phyloP scores from a whole-genome alignment of 306 rosid species.

The Boehmeria nivea region DNA sequence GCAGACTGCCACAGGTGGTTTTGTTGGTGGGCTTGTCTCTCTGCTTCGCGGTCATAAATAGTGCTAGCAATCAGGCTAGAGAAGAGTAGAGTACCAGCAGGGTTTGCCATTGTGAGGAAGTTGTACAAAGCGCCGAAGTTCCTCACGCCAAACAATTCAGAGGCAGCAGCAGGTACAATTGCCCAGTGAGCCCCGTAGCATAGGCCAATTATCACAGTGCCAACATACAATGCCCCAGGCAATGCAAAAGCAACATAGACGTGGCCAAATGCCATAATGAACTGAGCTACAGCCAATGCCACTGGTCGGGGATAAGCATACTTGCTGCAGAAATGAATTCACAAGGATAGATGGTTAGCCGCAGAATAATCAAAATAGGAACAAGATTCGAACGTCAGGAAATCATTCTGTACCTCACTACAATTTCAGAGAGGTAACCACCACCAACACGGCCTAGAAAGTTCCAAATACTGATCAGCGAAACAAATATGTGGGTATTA shows the following conservation, averaged over 20 bases:
- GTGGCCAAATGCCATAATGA: slow-evolving; percentile 75
- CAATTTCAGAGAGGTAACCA: slow-evolving; percentile 80
- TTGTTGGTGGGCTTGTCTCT: slow-evolving; percentile 59
- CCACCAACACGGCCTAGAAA: slow-evolving; percentile 95
- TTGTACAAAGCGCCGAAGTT: slow-evolving; percentile 92
- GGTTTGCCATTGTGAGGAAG: slow-evolving; percentile 79
- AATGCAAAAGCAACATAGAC: slow-evolving; percentile 68
- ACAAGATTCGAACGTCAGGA: not conserved
- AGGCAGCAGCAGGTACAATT: slow-evolving; percentile 88
- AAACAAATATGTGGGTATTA: slow-evolving; percentile 67
- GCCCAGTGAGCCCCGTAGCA: slow-evolving; percentile 99
- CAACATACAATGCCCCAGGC: slow-evolving; percentile 81
- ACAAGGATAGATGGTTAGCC: slow-evolving; percentile 13
- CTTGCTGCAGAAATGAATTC: slow-evolving; percentile 45
- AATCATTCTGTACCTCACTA: slow-evolving; percentile 54
- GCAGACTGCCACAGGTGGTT: slow-evolving; percentile 18
- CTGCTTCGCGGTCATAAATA: slow-evolving; percentile 79
- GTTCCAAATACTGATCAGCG: slow-evolving; percentile 94
- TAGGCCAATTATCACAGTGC: slow-evolving; percentile 70
- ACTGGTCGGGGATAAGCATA: slow-evolving; percentile 68
- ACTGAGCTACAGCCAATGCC: slow-evolving; percentile 78
- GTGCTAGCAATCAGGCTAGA: slow-evolving; percentile 75
- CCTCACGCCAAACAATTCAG: slow-evolving; percentile 83
- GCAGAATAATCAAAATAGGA: not conserved
- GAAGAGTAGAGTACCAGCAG: slow-evolving; percentile 68